Percentiles rank a stretch among this genome's conserved stretches.
phyloP scores from a whole-genome alignment of 306 rosid species.

The Oemleria cerasiformis region DNA sequence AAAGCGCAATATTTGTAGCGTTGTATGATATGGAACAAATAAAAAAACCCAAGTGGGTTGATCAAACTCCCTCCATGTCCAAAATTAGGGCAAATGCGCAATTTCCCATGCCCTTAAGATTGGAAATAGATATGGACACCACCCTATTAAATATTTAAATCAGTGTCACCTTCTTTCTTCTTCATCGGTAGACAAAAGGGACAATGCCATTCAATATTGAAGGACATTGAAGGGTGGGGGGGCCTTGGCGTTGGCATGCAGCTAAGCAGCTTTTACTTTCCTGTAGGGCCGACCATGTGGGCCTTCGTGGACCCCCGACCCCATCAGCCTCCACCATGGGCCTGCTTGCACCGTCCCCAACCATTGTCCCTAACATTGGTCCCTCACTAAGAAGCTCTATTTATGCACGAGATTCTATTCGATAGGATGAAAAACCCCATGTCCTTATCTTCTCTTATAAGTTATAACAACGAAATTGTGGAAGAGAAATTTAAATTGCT shows the following conservation, averaged over 20 bases:
- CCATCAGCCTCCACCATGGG: conserved; percentile 26
- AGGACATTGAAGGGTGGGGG: no score
- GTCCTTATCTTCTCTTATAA: neutral
- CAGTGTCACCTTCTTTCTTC: conserved; percentile 30
- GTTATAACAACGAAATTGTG: no score
- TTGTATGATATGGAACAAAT: no score
- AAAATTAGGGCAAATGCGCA: conserved; percentile 28
- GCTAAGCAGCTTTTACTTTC: conserved; percentile 44
- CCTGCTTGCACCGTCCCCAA: conserved; percentile 33
- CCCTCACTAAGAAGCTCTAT: conserved; percentile 8
- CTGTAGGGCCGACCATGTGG: conserved; percentile 2
- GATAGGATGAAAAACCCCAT: neutral
- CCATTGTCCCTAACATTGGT: conserved; percentile 29
- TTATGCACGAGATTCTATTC: no score
- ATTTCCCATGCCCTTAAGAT: conserved; percentile 27
- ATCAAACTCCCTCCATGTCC: conserved; percentile 7
- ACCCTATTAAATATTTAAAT: conserved; percentile 13
- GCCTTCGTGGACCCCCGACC: conserved; percentile 25
- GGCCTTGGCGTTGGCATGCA: conserved; percentile 8
- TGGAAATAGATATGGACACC: conserved; percentile 34
- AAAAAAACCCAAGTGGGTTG: conserved; percentile 15
- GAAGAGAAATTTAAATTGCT: no score
- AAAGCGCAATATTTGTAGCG: no score
- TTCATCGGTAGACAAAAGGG: conserved; percentile 34
- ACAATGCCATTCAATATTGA: conserved; percentile 45